Conservation (phyloP, 345 rosid species). For the Clarkia xantiana region DNA sequence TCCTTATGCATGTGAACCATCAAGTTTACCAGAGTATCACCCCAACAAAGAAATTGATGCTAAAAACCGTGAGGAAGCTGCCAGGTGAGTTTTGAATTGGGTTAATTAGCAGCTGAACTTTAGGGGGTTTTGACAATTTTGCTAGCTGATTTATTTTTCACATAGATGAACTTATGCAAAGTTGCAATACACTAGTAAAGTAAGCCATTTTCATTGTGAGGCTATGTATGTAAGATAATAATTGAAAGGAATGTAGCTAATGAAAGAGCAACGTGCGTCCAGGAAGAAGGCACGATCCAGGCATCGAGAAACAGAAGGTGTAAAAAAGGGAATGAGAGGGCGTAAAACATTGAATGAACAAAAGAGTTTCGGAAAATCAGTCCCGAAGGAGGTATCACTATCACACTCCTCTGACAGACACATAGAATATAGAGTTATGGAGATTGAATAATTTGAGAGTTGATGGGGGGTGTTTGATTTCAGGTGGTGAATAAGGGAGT, state of each 20-base stretch:
- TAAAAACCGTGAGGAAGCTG: constrained; percentile 11
- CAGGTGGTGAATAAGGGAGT: constrained; percentile 1
- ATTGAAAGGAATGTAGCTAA: not conserved
- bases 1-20: constrained; percentile 16
- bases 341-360: constrained; percentile 6
- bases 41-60: constrained; percentile 18
- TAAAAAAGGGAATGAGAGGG: constrained; percentile 1
- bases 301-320: not conserved
- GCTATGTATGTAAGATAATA: too few species aligned
- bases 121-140: too few species aligned
- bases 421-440: not conserved
- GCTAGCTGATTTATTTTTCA: too few species aligned
- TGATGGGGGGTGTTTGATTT: not conserved
- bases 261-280: not conserved
- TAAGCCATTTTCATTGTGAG: too few species aligned
- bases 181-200: too few species aligned
- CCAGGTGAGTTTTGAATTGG: constrained; percentile 1
- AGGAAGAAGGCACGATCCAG: constrained; percentile 12
- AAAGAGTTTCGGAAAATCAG: not conserved
- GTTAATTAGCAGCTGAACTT: too few species aligned
- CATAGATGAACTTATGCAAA: too few species aligned
- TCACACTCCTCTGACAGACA: not conserved
- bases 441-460: not conserved
- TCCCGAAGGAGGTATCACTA: constrained; percentile 9
- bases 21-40: constrained; percentile 15